Evolutionary conservation across 2,329 filamentous ascomycete genomes (phyloP).

Genomic region (Paramyrothecium sp.): DNA sequence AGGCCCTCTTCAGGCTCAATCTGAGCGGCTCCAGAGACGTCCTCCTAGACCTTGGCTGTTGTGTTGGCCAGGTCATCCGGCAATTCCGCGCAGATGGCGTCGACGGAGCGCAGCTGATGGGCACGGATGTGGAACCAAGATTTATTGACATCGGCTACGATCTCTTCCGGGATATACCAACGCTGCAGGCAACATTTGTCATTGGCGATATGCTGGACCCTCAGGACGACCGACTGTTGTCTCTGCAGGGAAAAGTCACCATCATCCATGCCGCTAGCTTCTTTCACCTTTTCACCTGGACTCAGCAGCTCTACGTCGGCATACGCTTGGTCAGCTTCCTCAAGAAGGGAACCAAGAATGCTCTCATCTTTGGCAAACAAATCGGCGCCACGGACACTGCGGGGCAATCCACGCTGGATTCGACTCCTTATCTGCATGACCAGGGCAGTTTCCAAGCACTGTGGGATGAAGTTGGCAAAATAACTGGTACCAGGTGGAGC

Average conservation of each 20-base stretch:
- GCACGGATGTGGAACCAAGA: slow-evolving; percentile 44
- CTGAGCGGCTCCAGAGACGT: slow-evolving; percentile 34
- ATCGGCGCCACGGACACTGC: slow-evolving; percentile 36
- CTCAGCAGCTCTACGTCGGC: slow-evolving; percentile 43
- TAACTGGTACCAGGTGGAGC: slow-evolving; percentile 49
- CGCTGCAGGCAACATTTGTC: slow-evolving; percentile 46
- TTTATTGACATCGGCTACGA: slow-evolving; percentile 61
- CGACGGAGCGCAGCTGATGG: slow-evolving; percentile 44
- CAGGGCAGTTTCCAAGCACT: slow-evolving; percentile 47
- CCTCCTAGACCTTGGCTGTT: slow-evolving; percentile 50
- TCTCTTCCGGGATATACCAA: slow-evolving; percentile 58
- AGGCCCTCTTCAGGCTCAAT: slow-evolving; percentile 39
- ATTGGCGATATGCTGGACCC: slow-evolving; percentile 48
- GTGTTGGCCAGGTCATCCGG: slow-evolving; percentile 49
- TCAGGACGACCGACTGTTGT: slow-evolving; percentile 30
- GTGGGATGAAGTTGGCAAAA: slow-evolving; percentile 51
- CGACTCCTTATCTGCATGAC: slow-evolving; percentile 45
- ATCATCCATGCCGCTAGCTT: slow-evolving; percentile 49
- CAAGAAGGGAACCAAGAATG: slow-evolving; percentile 39
- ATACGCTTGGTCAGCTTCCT: slow-evolving; percentile 44
- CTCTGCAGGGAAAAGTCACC: slow-evolving; percentile 38
- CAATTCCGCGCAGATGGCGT: slow-evolving; percentile 50
- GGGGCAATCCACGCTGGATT: slow-evolving; percentile 12
- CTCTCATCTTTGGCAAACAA: slow-evolving; percentile 51
- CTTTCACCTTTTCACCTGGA: slow-evolving; percentile 49